Conservation (phyloP, 352 stramenopile species). For the Albugo candida region DNA sequence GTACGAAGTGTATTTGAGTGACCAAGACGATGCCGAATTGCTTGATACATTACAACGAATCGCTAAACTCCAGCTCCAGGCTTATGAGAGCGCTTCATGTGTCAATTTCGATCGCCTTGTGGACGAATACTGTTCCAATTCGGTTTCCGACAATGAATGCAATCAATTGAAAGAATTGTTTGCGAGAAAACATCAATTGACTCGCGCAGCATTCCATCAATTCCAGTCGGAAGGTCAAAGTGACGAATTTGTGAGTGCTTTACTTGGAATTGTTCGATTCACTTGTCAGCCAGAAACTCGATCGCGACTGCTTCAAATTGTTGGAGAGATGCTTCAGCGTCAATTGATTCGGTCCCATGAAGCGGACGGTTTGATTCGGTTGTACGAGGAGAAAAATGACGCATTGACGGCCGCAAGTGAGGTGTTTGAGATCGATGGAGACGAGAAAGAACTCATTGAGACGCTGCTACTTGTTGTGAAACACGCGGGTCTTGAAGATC, state of each 20-base stretch:
- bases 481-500: conserved; percentile 37
- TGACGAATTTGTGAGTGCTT: conserved; percentile 22
- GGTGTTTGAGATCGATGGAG: conserved; percentile 43
- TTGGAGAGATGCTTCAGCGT: conserved; percentile 44
- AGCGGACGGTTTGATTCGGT: conserved; percentile 32
- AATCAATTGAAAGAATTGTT: conserved; percentile 27
- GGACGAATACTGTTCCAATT: conserved; percentile 17
- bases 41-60: conserved; percentile 54
- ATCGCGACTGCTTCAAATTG: conserved; percentile 33
- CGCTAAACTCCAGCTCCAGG: conserved; percentile 32
- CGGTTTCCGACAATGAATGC: conserved; percentile 12
- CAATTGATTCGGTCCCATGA: conserved; percentile 26
- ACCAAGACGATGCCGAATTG: conserved; percentile 37
- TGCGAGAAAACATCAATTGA: conserved; percentile 21
- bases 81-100: conserved; percentile 15
- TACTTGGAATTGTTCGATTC: conserved; percentile 31
- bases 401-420: conserved; percentile 51
- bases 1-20: conserved; percentile 38
- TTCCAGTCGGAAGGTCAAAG: conserved; percentile 23
- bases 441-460: conserved; percentile 57
- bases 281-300: conserved; percentile 23
- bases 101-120: conserved; percentile 16
- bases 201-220: conserved; percentile 27
- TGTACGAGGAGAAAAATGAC: conserved; percentile 50
- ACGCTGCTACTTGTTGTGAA: conserved; percentile 67